Evolutionary conservation across 108 stramenopile species (phyloP), one percentile per base, ranked within the genome.

Genomic region (Cyclostephanos tholiformis): DNA sequence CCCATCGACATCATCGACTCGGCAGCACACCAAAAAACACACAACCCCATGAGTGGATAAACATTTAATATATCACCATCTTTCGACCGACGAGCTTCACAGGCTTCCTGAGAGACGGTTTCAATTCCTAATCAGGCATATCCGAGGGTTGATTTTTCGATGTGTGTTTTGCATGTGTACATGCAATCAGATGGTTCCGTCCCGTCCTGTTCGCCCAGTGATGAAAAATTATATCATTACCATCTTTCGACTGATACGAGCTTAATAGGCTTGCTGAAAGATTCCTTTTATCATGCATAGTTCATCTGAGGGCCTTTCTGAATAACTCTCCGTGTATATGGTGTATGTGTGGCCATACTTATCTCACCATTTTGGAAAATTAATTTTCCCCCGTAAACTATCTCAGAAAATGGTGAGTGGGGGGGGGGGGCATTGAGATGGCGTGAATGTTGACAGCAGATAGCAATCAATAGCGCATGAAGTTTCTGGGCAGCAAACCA

Each of bases 401-500:
- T n/a, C 16, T 16, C 32, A 32, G 32, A 48, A 52, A 14, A 13
- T 56, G 51, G 53, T 68, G 22, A 52, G 71, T 51, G 26, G 46
- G 61, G 23, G 32, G 52, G 71, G 36, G 26, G 46, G 61, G 23
- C n/a, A 56, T n/a, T 51, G 25, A n/a, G 20, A 10, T 23, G 10
- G 10, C 26, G 26, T 49, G 44, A 22, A 32, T 5, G 22, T 63
- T 0, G 14, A 41, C 30, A 61, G 0, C 48, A 43, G n/a, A 12
- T 11, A 52, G 7, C 16, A 13, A 35, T 35, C 13, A n/a, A 58
- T 43, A 48, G 26, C 38, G 78, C 78, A 72, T 72, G 78, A 68
- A 72, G 61, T 62, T 56, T 79, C 78, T 79, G 78, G 78, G 78
- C 78, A 79, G 78, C 78, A 59, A 68, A 79, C 78, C 70, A 79